phyloP scores from a whole-genome alignment of 75 land plant genomes.

The Picea sitchensis region DNA sequence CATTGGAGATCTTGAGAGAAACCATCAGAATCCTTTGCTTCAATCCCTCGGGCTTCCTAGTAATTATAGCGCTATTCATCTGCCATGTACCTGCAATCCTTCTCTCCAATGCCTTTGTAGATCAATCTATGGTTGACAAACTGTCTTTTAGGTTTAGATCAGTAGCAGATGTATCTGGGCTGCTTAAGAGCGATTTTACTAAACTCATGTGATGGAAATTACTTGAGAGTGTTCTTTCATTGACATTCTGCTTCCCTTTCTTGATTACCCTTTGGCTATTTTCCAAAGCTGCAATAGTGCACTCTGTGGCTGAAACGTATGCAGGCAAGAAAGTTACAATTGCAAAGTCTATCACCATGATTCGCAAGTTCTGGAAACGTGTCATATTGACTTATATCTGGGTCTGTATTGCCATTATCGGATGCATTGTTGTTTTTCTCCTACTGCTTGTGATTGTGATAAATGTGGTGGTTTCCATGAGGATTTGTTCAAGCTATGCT shows the following conservation, averaged over 20 bases:
- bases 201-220: slow-evolving; percentile 36
- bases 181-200: slow-evolving; percentile 33
- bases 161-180: slow-evolving; percentile 34
- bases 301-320: slow-evolving; percentile 58
- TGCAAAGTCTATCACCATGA: slow-evolving; percentile 17
- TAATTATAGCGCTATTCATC: slow-evolving; percentile 44
- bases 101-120: slow-evolving; percentile 54
- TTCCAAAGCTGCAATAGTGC: slow-evolving; percentile 50
- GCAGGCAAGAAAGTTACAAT: slow-evolving; percentile 31
- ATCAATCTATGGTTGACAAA: slow-evolving; percentile 34
- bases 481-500: too few species aligned
- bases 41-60: slow-evolving; percentile 37
- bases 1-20: slow-evolving; percentile 76
- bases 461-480: too few species aligned
- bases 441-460: too few species aligned
- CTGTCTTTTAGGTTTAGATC: slow-evolving; percentile 27
- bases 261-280: slow-evolving; percentile 44
- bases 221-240: slow-evolving; percentile 47
- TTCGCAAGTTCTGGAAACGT: slow-evolving; percentile 32
- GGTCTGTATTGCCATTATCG: slow-evolving; percentile 18
- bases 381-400: too few species aligned
- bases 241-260: slow-evolving; percentile 55
- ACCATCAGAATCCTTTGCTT: slow-evolving; percentile 54
- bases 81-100: slow-evolving; percentile 64
- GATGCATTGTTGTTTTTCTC: slow-evolving; percentile 31